Evolutionary conservation across 768 basidiomycete genomes (phyloP).

Genomic region (Suillus spraguei): DNA sequence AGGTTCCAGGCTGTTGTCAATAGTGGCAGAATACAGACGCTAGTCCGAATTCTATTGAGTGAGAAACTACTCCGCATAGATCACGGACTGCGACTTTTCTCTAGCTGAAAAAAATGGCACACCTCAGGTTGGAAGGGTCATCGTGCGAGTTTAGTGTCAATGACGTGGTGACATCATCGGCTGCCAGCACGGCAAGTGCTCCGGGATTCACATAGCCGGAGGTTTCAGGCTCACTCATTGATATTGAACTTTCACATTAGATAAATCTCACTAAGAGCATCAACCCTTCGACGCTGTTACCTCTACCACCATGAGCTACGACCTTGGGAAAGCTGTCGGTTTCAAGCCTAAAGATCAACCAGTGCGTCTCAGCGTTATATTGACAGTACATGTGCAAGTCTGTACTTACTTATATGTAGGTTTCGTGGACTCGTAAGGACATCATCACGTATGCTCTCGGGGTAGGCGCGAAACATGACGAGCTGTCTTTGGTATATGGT

Average conservation of each 20-base stretch:
- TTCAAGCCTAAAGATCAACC: conserved; percentile 51
- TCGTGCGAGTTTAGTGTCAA: neutral
- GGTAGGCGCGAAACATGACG: conserved; percentile 79
- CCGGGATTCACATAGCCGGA: conserved; percentile 4
- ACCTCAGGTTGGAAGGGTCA: too few species aligned
- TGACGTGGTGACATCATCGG: neutral
- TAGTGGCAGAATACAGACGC: too few species aligned
- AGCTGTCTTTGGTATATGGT: conserved; percentile 76
- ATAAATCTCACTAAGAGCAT: neutral
- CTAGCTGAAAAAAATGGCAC: too few species aligned
- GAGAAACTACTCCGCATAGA: too few species aligned
- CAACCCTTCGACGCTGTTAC: neutral
- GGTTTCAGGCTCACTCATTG: neutral
- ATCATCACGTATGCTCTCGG: conserved; percentile 77
- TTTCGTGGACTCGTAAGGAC: conserved; percentile 85
- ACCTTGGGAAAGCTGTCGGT: conserved; percentile 72
- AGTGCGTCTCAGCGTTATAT: conserved; percentile 39
- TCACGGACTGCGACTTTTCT: too few species aligned
- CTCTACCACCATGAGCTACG: conserved; percentile 45
- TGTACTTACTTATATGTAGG: conserved; percentile 41
- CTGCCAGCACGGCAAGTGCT: neutral
- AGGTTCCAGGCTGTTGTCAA: too few species aligned
- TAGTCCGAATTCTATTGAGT: too few species aligned
- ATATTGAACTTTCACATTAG: neutral
- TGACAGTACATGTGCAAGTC: neutral